Conservation (phyloP, 148 eudicot genomes). For the Fagopyrum homotropicum region DNA sequence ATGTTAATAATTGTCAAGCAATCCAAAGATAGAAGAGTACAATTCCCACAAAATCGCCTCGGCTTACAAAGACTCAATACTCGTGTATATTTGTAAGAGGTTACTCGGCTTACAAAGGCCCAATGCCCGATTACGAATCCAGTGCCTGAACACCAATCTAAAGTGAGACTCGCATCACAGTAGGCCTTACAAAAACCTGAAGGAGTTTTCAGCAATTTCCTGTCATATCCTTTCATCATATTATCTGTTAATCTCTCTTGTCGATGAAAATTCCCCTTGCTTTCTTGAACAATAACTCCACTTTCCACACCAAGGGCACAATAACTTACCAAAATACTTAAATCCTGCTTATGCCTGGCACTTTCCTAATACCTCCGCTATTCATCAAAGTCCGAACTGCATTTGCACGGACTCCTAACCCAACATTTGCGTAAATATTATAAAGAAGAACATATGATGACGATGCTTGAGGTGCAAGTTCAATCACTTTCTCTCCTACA, state of each 20-base stretch:
- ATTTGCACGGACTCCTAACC: constrained; percentile 19
- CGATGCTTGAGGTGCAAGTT: constrained; percentile 16
- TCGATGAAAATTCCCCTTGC: not conserved
- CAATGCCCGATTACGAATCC: too few relatives aligned
- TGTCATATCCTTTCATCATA: not conserved
- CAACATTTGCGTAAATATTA: constrained; percentile 27
- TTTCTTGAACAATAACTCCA: not conserved
- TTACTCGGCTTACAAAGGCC: too few relatives aligned
- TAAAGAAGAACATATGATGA: constrained; percentile 24
- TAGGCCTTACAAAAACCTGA: too few relatives aligned
- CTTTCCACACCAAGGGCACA: not conserved
- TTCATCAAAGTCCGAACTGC: constrained; percentile 21
- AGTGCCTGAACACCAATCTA: too few relatives aligned
- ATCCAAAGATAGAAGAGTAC: too few relatives aligned
- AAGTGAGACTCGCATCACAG: too few relatives aligned
- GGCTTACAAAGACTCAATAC: too few relatives aligned
- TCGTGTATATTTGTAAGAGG: too few relatives aligned
- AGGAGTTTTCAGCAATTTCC: not conserved
- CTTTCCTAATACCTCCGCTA: constrained; percentile 21
- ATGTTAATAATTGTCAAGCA: too few relatives aligned
- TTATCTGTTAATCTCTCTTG: not conserved
- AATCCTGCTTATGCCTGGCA: constrained; percentile 33
- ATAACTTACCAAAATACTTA: constrained; percentile 15
- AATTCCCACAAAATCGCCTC: too few relatives aligned
- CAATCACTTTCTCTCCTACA: constrained; percentile 43